Percentiles rank a stretch among this genome's conserved stretches.
phyloP scores from a whole-genome alignment of 2,329 filamentous ascomycete species.

The Colletotrichum euphorbiae region DNA sequence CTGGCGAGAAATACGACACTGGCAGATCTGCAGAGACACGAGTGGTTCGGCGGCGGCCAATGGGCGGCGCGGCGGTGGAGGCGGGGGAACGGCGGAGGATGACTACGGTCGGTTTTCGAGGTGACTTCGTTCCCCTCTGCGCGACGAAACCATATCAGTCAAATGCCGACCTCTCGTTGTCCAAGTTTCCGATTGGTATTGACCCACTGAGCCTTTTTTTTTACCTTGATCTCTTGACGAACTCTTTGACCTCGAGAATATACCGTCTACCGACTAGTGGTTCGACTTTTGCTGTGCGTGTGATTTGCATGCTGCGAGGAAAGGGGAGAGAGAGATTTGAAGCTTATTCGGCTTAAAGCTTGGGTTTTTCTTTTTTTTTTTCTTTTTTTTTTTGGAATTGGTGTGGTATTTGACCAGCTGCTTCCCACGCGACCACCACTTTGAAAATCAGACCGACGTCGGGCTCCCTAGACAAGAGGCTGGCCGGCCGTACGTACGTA shows the following conservation, averaged over 20 bases:
- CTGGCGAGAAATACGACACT: too few species aligned
- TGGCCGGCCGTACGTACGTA: background rate
- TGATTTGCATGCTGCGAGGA: too few species aligned
- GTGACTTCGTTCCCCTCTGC: background rate
- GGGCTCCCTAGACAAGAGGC: too few species aligned
- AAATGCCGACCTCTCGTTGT: background rate
- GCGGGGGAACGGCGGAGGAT: background rate
- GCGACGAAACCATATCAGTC: background rate
- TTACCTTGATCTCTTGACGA: background rate
- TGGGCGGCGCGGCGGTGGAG: too few species aligned
- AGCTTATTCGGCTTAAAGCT: conserved; percentile 9
- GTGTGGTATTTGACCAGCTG: too few species aligned
- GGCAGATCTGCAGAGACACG: too few species aligned
- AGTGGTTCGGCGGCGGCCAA: too few species aligned
- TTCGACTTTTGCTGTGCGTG: too few species aligned
- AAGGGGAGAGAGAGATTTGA: background rate
- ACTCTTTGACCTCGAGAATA: conserved; percentile 11
- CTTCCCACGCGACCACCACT: background rate
- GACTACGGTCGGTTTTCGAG: background rate
- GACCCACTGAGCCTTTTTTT: background rate
- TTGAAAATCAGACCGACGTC: background rate
- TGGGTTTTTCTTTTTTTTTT: background rate
- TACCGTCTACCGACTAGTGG: conserved; percentile 3
- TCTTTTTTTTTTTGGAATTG: too few species aligned
- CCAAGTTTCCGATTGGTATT: background rate